Evolutionary conservation across 208 protist genomes (phyloP).

Genomic region (Phytomonas sp.): DNA sequence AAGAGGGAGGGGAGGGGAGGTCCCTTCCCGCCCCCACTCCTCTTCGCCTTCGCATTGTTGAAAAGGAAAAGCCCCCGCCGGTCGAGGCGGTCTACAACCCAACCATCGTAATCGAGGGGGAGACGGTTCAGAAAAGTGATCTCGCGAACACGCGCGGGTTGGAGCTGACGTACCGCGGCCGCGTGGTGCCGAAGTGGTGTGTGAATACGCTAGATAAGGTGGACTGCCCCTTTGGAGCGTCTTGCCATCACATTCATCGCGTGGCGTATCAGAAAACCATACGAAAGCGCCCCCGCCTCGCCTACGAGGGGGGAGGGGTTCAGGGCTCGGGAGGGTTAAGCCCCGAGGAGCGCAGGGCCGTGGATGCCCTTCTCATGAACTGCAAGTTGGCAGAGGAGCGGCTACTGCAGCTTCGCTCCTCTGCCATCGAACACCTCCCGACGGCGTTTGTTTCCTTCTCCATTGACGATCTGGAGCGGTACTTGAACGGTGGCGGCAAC

Average conservation of each 20-base stretch:
- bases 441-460: background rate
- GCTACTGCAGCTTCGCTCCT: background rate
- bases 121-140: constrained; percentile 48
- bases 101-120: constrained; percentile 54
- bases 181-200: constrained; percentile 62
- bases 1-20: background rate
- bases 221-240: constrained; percentile 72
- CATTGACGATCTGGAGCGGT: background rate
- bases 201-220: constrained; percentile 34
- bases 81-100: constrained; percentile 73
- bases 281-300: constrained; percentile 50
- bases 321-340: background rate
- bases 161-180: constrained; percentile 67
- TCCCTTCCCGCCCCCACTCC: constrained; percentile 11
- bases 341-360: background rate
- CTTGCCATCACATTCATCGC: constrained; percentile 60
- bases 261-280: constrained; percentile 53
- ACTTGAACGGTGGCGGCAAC: background rate
- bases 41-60: constrained; percentile 63
- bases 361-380: background rate
- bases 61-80: constrained; percentile 53
- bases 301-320: constrained; percentile 15
- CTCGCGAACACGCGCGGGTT: constrained; percentile 65
- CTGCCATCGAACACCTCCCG: background rate
- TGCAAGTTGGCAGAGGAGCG: background rate